Base-by-base conservation (phyloP, 2,329 filamentous ascomycete genomes). In the Sporothrix euskadiensis region DNA sequence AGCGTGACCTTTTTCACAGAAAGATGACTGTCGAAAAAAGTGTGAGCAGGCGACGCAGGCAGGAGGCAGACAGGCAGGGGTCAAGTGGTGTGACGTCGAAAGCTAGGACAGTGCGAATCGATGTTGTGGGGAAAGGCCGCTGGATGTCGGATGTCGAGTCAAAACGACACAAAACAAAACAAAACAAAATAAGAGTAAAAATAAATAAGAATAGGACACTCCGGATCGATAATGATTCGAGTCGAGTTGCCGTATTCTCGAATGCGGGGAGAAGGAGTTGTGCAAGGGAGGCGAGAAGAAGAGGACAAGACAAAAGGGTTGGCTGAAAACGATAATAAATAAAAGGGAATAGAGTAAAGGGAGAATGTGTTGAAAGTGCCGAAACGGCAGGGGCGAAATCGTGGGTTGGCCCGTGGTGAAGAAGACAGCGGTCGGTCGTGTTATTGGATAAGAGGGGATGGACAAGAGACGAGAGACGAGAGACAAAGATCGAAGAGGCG, bases 321-420 rank as follows among this genome's bases (percentile, higher is more conserved):
- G 30, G 66, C 44, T 69, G 30, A 32, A 56, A 66, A 66, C 61
- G 61, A 66, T 47, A 39, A 65, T 65, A 39, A 30, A 65, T 44
- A 22, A 12, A 8, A 35, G 35, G 3, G 35, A 44, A n/a, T 26
- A 2, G 26, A 26, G 26, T 26, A 1, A n/a, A 41, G 44, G 65
- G 22, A 16, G 3, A 14, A 32, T n/a, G 49, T 8, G 5, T 4
- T 30, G 9, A n/a, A 66, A 32, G 44, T 66, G 12, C 63, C 22
- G 41, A 66, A 65, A 66, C 22, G 41, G 61, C 12, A 66, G 61
- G 61, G 39, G 41, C 14, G 39, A 44, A 9, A 63, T 6, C 19
- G 22, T 47, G 61, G 41, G 39, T 22, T 39, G 26, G 44, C 22
- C 32, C 35, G 59, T 35, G 59, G 9, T 10, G 12, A 12, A 30